A percentile compares a stretch with the other conserved stretches of the same genome.
Evolutionary conservation across 257 asterid species (phyloP).

Genomic region (Plectranthus barbatus): DNA sequence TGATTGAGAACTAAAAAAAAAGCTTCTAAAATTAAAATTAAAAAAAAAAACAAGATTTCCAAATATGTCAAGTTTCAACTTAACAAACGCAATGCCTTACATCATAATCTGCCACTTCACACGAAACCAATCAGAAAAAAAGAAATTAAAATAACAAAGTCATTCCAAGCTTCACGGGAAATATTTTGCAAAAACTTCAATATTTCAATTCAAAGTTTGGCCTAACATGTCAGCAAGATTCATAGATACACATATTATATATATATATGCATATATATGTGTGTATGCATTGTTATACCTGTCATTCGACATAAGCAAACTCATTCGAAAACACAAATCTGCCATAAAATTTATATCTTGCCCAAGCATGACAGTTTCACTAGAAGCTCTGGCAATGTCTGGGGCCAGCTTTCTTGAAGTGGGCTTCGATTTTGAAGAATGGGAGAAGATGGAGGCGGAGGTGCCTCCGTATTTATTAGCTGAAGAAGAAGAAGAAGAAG

Average conservation of each 20-base stretch:
- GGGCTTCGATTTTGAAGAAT: constrained; percentile 18
- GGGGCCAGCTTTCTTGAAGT: constrained; percentile 26
- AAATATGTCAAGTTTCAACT: too few species aligned
- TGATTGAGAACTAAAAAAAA: too few species aligned
- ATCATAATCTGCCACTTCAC: too few species aligned
- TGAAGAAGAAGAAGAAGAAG: constrained; percentile 6
- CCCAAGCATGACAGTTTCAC: constrained; percentile 22
- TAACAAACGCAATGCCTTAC: too few species aligned
- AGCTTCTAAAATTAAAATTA: too few species aligned
- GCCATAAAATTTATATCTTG: neutral
- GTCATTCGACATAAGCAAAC: neutral
- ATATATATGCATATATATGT: neutral
- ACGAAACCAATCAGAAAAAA: neutral
- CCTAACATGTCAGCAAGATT: neutral
- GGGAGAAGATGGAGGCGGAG: constrained; percentile 19
- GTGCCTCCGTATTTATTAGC: constrained; percentile 30
- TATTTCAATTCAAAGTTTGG: constrained; percentile 19
- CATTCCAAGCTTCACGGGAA: constrained; percentile 20
- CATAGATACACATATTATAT: neutral
- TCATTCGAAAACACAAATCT: neutral
- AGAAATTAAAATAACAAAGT: too few species aligned
- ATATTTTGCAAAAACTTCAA: neutral
- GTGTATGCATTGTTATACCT: neutral
- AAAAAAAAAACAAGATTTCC: too few species aligned
- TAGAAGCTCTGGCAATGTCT: constrained; percentile 50